Percentiles rank a stretch among this genome's conserved stretches.
These are phyloP conservation scores for Panicum hallii DNA, from an alignment of 202 grass and related monocot species.

Conservation along the genomic window DNA sequence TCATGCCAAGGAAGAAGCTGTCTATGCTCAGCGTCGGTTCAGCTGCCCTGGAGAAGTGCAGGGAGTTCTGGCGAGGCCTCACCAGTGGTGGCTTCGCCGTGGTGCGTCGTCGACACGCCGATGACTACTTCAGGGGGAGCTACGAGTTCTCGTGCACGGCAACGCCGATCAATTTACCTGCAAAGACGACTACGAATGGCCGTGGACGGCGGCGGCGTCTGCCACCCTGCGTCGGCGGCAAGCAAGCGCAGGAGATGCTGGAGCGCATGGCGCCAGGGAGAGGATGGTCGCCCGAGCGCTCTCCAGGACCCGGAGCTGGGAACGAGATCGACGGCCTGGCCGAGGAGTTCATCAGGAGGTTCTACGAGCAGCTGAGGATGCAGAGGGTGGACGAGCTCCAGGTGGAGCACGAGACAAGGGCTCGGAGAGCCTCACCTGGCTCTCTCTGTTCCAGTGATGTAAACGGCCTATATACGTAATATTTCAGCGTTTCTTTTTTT, in stretches of 20 bases:
- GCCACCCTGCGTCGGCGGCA: slow-evolving; percentile 35
- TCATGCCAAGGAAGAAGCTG: slow-evolving; percentile 24
- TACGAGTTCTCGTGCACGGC: slow-evolving; percentile 46
- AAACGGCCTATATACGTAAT: not conserved
- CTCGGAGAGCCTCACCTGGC: not conserved
- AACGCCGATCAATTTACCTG: slow-evolving; percentile 3
- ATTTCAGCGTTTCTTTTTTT: not conserved
- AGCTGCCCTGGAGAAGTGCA: slow-evolving; percentile 20
- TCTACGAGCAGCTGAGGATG: slow-evolving; percentile 51
- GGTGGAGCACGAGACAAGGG: not conserved
- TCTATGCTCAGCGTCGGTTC: not conserved
- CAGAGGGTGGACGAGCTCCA: not conserved
- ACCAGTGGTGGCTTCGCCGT: not conserved
- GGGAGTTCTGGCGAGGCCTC: slow-evolving; percentile 26
- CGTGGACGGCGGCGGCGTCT: not conserved
- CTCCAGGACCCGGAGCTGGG: not conserved
- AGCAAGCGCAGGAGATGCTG: slow-evolving; percentile 21
- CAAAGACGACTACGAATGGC: not conserved
- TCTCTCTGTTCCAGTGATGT: not conserved
- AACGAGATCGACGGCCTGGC: slow-evolving; percentile 48
- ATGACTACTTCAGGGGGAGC: slow-evolving; percentile 39
- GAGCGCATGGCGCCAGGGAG: not conserved
- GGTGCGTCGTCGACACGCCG: not conserved
- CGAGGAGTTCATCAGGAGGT: slow-evolving; percentile 67
- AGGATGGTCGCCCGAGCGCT: not conserved